phyloP scores from a whole-genome alignment of 345 rosid genomes.

The Geranium rotundifolium region DNA sequence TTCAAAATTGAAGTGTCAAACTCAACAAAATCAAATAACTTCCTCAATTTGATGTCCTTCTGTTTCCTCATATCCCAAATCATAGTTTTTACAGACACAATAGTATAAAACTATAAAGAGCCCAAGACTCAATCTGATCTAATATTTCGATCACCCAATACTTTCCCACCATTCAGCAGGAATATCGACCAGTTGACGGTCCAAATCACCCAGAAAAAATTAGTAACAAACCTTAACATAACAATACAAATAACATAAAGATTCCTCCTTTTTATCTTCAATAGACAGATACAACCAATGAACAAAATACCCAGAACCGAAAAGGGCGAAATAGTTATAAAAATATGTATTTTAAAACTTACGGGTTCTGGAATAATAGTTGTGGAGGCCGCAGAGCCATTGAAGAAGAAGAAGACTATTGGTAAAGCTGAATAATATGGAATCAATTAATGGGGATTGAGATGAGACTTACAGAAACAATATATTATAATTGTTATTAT shows the following conservation, averaged over 20 bases:
- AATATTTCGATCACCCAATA: neutral
- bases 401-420: neutral
- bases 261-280: neutral
- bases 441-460: neutral
- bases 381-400: neutral
- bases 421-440: neutral
- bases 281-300: neutral
- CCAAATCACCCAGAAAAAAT: neutral
- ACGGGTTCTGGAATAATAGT: neutral
- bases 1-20: too few relatives aligned
- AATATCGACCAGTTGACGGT: neutral
- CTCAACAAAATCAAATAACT: neutral
- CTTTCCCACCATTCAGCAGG: too few relatives aligned
- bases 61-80: neutral
- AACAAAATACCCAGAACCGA: neutral
- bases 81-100: neutral
- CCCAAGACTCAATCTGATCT: neutral
- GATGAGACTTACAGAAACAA: neutral
- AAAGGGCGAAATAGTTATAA: neutral
- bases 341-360: neutral
- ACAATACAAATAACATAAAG: neutral
- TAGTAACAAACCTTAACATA: too few relatives aligned
- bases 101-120: neutral
- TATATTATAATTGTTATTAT: too few relatives aligned
- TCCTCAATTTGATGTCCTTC: neutral